Evolutionary conservation across 495 filamentous ascomycete genomes (phyloP).

Genomic region (Hyaloscypha bicolor): DNA sequence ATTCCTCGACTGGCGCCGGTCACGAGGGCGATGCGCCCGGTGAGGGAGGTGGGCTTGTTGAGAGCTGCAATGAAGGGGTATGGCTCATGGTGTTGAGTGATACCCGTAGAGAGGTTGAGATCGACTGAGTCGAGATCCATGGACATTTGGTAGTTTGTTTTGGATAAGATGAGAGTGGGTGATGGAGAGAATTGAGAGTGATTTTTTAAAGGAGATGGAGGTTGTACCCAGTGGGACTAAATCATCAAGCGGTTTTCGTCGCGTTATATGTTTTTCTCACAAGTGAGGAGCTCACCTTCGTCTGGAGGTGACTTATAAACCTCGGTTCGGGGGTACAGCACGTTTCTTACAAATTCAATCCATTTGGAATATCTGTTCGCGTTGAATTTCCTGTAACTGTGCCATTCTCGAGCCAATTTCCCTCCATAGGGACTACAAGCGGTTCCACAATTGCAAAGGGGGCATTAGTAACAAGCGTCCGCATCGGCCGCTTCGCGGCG

Average conservation of each 20-base stretch:
- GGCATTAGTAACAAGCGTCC: not conserved
- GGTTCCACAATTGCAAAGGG: not conserved
- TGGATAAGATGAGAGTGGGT: too few species aligned
- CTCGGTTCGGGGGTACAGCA: too few species aligned
- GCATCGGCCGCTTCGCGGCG: not conserved
- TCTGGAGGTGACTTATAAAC: too few species aligned
- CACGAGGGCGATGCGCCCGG: constrained; percentile 48
- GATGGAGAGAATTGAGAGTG: too few species aligned
- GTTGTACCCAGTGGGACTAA: too few species aligned
- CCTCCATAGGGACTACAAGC: not conserved
- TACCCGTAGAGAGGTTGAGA: too few species aligned
- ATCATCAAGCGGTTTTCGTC: too few species aligned
- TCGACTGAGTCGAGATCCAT: too few species aligned
- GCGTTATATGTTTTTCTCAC: too few species aligned
- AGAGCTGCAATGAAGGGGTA: constrained; percentile 51
- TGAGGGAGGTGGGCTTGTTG: constrained; percentile 35
- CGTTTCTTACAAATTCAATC: not conserved
- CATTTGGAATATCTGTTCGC: not conserved
- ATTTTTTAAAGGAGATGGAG: too few species aligned
- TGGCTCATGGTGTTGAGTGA: not conserved
- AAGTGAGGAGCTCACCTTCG: too few species aligned
- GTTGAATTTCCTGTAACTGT: not conserved
- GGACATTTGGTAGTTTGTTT: too few species aligned
- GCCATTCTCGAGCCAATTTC: not conserved
- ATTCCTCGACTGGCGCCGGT: constrained; percentile 51